Evolutionary conservation across 192 early-diverging fungal species (phyloP), one percentile per base, ranked within the genome.

Genomic region (Entomortierella lignicola): DNA sequence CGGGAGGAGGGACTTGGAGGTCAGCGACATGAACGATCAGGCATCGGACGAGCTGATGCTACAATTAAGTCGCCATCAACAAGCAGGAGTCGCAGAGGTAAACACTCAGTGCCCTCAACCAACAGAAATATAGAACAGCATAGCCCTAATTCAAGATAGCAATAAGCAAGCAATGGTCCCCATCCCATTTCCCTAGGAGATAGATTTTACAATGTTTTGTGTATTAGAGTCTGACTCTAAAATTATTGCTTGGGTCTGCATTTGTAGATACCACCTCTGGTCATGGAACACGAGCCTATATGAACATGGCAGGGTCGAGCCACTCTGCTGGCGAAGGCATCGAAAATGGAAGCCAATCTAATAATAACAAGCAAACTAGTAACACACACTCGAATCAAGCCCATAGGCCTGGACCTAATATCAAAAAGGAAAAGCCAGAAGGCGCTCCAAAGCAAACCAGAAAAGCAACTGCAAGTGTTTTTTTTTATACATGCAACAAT

Each of bases 391-490:
- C 44, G 60, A 30, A 50, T 29, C 23, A 37, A 42, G 3, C 31
- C n/a, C 1, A 15, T 25, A 52, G 52, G 27, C 8, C 48, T 15
- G 61, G 48, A 8, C 48, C 61, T 20, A 55, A 4, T 39, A 55
- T 65, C 0, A 72, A 53, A 65, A 63, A 65, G 56, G 71, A 65
- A 30, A 72, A 52, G 39, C 55, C 71, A 2, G 71, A 72, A 23
- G 71, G 71, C 8, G 71, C 71, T 12, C 71, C 71, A 23, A 72
- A 72, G 41, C 62, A 80, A 41, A 74, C 63, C 21, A 57, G 66
- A 39, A 55, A 63, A 70, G 70, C 71, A 55, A 72, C 71, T 57
- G 81, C 66, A 65, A 74, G 61, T 69, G 48, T 30, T 50, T 63
- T n/a, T n/a, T n/a, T n/a, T n/a, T n/a, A n/a, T n/a, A n/a, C n/a